phyloP scores from a whole-genome alignment of 768 basidiomycete species.

The Russula compacta region DNA sequence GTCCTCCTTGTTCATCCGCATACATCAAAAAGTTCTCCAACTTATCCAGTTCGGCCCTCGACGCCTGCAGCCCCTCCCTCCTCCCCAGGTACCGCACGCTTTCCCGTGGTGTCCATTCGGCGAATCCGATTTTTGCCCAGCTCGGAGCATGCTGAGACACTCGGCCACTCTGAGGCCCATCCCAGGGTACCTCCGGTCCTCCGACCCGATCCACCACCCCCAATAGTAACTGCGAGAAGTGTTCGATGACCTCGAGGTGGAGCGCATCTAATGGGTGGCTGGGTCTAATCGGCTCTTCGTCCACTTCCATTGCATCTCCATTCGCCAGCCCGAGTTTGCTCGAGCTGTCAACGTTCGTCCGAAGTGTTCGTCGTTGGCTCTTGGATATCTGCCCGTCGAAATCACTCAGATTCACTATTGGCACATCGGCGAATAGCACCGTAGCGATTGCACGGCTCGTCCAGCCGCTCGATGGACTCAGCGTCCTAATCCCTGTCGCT shows the following conservation, averaged over 20 bases:
- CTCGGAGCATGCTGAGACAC: conserved; percentile 51
- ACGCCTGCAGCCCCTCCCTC: conserved; percentile 23
- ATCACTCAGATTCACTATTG: conserved; percentile 27
- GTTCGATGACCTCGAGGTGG: conserved; percentile 59
- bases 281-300: conserved; percentile 38
- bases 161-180: conserved; percentile 25
- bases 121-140: conserved; percentile 35
- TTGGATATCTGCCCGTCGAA: conserved; percentile 29
- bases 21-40: conserved; percentile 25
- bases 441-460: conserved; percentile 46
- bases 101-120: conserved; percentile 45
- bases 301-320: conserved; percentile 47
- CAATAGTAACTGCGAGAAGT: conserved; percentile 53
- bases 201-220: conserved; percentile 50
- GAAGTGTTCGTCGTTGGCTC: conserved; percentile 21
- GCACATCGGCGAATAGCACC: conserved; percentile 33
- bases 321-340: conserved; percentile 19
- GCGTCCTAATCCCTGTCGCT: conserved; percentile 8
- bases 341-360: conserved; percentile 6
- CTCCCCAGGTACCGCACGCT: conserved; percentile 50
- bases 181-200: conserved; percentile 34
- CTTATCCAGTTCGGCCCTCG: background rate
- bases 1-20: conserved; percentile 45
- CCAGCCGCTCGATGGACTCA: conserved; percentile 21
- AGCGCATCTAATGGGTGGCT: conserved; percentile 56